Percentiles rank a stretch among this genome's conserved stretches.
Evolutionary conservation across 108 stramenopile species (phyloP).

Genomic region (Skeletonema costatum): DNA sequence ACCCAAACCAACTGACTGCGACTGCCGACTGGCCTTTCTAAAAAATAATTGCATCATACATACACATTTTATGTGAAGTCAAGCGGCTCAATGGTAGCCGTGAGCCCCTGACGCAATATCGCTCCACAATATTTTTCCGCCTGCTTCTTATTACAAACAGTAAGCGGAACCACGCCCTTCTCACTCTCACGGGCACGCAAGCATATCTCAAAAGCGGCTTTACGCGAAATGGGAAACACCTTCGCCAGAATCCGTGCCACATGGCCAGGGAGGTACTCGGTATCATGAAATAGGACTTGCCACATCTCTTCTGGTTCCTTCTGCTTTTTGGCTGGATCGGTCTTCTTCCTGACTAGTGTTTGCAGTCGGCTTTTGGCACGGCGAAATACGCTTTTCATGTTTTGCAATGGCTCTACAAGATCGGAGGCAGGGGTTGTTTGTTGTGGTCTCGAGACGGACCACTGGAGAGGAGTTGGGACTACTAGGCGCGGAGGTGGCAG

Average conservation of each 20-base stretch:
- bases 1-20: too few relatives aligned
- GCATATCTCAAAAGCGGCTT: background rate
- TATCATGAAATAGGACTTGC: background rate
- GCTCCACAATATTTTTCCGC: conserved; percentile 1
- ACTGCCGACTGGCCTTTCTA: too few relatives aligned
- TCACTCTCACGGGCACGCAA: background rate
- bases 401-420: background rate
- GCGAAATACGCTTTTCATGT: background rate
- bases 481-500: background rate
- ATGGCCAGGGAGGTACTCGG: background rate
- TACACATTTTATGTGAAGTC: background rate
- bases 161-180: background rate
- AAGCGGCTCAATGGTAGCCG: background rate
- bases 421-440: background rate
- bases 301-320: background rate
- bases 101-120: background rate
- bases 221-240: background rate
- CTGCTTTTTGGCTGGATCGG: background rate
- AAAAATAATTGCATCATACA: too few relatives aligned
- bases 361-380: background rate
- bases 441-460: background rate
- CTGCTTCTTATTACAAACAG: background rate
- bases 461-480: background rate
- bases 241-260: background rate
- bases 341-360: background rate